Evolutionary conservation across 2,329 filamentous ascomycete genomes (phyloP), one percentile per base, ranked within the genome.

Genomic region (Neonectria faginata): DNA sequence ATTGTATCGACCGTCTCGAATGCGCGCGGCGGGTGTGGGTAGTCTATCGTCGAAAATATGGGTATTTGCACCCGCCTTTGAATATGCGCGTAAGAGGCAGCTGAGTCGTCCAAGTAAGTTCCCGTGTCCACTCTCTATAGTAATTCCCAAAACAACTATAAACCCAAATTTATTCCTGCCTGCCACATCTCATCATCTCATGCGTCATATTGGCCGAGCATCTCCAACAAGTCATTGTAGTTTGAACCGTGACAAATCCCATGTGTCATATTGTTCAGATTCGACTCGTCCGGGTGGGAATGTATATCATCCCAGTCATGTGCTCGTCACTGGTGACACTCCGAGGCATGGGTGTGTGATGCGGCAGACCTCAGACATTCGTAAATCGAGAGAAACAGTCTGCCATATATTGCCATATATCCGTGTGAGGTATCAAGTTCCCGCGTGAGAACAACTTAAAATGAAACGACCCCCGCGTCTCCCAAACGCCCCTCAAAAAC

Each of bases 361-460:
- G 51, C 25, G 41, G 14, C 54, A 44, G 31, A 48, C 36, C 41
- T 54, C 41, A 60, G 31, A 67, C 63, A 62, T 60, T 61, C 67
- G 36, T 22, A 57, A 62, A 63, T 59, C 62, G 51, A 58, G 48
- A 65, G 61, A 67, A 66, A 53, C 59, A 64, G 60, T 64, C 57
- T 64, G 62, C 66, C 59, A 50, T 51, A 57, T 64, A 58, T 60
- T 62, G 60, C 47, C 60, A 57, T 51, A 57, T 65, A 64, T 66
- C 64, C 70, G 48, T 63, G 45, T 51, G 59, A 73, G 72, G 71
- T 74, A 74, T 74, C 71, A 71, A 62, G 67, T 62, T 71, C 63
- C 64, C 63, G 58, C 57, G 51, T 61, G 62, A 65, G 60, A 66
- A 64, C 55, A 57, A 47, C 60, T 33, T 51, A 59, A 55, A 62